phyloP scores from a whole-genome alignment of 1,284 basidiomycete genomes.

The Bondarzewia mesenterica region DNA sequence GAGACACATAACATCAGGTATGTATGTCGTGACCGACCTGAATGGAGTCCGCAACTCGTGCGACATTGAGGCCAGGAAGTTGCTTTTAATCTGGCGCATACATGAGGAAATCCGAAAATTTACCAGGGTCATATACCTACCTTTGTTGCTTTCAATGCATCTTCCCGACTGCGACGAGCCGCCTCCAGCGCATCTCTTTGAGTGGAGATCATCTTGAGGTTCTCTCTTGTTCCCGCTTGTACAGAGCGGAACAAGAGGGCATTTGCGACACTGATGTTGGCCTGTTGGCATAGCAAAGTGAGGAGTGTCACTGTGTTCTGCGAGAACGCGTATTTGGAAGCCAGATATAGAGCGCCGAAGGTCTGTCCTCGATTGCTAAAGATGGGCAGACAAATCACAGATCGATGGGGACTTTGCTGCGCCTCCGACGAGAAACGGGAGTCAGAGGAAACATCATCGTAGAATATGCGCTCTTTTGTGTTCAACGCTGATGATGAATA shows the following conservation, averaged over 20 bases:
- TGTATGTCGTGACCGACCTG: too few species aligned
- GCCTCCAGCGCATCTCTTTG: conserved; percentile 60
- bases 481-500: too few species aligned
- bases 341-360: conserved; percentile 37
- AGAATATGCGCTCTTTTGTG: conserved; percentile 50
- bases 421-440: conserved; percentile 61
- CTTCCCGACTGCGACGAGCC: conserved; percentile 58
- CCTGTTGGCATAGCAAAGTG: conserved; percentile 62
- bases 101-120: background rate
- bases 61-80: conserved; percentile 69
- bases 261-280: conserved; percentile 64
- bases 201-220: conserved; percentile 64
- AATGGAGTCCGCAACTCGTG: conserved; percentile 67
- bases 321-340: conserved; percentile 56
- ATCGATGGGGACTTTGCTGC: conserved; percentile 45
- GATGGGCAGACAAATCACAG: conserved; percentile 61
- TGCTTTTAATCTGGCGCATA: conserved; percentile 67
- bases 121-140: conserved; percentile 21
- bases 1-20: background rate
- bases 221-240: conserved; percentile 60
- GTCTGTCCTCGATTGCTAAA: conserved; percentile 67
- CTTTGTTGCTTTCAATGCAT: conserved; percentile 65
- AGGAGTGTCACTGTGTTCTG: conserved; percentile 52
- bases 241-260: conserved; percentile 66
- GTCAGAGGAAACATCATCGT: conserved; percentile 53